Conservation (phyloP, 495 filamentous ascomycete species). For the Trichocladium antarcticum region DNA sequence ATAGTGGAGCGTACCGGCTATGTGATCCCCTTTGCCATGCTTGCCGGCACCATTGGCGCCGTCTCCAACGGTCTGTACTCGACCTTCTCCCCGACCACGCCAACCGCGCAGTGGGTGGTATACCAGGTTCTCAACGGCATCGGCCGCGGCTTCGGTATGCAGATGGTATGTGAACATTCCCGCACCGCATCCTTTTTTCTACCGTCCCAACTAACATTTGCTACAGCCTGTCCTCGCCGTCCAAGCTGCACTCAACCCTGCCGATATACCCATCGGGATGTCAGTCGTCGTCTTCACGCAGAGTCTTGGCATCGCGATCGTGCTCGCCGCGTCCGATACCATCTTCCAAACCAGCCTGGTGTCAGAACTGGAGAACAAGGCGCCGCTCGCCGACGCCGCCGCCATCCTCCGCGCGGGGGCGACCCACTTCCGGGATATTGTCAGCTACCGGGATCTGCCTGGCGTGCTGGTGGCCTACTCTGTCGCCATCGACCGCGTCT, state of each 20-base stretch:
- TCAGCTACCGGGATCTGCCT: slow-evolving; percentile 3
- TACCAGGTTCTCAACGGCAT: slow-evolving; percentile 56
- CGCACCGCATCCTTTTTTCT: neutral
- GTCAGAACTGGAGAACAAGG: slow-evolving; percentile 27
- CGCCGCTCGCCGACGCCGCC: slow-evolving; percentile 13
- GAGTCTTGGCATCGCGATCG: slow-evolving; percentile 49
- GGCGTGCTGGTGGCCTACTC: slow-evolving; percentile 38
- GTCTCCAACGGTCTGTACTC: slow-evolving; percentile 51
- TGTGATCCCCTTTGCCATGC: slow-evolving; percentile 49
- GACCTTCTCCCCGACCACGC: slow-evolving; percentile 41
- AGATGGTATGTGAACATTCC: slow-evolving; percentile 21
- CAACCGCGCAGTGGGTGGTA: slow-evolving; percentile 42
- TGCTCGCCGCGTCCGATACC: slow-evolving; percentile 46
- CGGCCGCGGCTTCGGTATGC: slow-evolving; percentile 53
- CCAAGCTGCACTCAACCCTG: slow-evolving; percentile 34
- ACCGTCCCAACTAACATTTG: neutral
- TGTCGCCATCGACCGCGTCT: slow-evolving; percentile 13
- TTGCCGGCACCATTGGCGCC: slow-evolving; percentile 39
- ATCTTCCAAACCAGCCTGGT: slow-evolving; percentile 48
- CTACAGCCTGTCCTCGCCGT: slow-evolving; percentile 42
- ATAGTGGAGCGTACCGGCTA: slow-evolving; percentile 38
- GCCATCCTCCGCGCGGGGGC: slow-evolving; percentile 34
- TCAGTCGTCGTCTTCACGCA: slow-evolving; percentile 52
- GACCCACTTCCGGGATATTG: slow-evolving; percentile 30
- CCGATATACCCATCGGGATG: slow-evolving; percentile 49